Evolutionary conservation across 345 rosid genomes (phyloP).

Genomic region (Euphorbia pulcherrima): DNA sequence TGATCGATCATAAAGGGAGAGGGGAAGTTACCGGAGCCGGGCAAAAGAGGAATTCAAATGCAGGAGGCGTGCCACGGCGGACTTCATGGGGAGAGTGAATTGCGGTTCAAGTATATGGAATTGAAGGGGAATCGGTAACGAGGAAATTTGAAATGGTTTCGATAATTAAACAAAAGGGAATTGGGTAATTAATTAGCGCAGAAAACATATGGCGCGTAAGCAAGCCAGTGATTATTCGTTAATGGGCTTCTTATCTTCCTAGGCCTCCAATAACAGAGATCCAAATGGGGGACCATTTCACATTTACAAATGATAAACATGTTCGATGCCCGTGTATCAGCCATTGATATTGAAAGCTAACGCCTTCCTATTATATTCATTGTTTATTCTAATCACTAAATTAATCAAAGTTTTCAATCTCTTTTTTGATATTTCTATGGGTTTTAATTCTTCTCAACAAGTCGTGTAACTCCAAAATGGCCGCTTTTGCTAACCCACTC

Average conservation of each 20-base stretch:
- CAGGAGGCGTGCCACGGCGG: constrained; percentile 16
- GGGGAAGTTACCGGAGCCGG: constrained; percentile 7
- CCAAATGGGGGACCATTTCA: no score
- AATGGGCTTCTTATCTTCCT: not conserved
- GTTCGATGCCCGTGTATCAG: no score
- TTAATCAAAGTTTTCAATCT: not conserved
- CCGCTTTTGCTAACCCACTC: constrained; percentile 14
- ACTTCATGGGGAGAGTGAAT: constrained; percentile 2
- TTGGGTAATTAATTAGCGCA: not conserved
- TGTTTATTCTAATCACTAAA: no score
- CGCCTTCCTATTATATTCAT: no score
- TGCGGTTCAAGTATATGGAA: not conserved
- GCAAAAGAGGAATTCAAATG: constrained; percentile 17
- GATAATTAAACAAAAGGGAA: not conserved
- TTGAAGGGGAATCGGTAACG: not conserved
- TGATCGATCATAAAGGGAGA: not conserved
- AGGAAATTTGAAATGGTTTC: not conserved
- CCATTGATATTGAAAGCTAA: no score
- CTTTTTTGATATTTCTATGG: no score
- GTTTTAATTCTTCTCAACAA: no score
- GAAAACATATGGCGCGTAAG: constrained; percentile 3
- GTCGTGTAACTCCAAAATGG: constrained; percentile 11
- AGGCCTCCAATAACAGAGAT: not conserved
- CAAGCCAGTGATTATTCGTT: not conserved
- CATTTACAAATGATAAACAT: no score